These are phyloP conservation scores for Keqinozyma sinolaborantium DNA, from an alignment of 1,139 yeast species.

Conservation along the genomic window DNA sequence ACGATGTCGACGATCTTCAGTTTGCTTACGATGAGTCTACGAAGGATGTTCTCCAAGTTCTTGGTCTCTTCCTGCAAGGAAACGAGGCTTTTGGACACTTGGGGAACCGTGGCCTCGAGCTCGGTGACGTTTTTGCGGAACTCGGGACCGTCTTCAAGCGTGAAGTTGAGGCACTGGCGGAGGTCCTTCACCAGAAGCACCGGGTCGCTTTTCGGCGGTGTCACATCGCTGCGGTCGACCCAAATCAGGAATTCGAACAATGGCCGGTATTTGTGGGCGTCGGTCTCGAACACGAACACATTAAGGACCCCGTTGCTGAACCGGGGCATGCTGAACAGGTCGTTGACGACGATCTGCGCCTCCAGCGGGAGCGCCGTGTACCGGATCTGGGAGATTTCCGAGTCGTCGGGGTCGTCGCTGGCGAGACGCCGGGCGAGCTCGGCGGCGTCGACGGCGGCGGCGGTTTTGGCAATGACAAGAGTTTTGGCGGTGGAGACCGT, in stretches of 20 bases:
- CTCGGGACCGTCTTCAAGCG: slow-evolving; percentile 70
- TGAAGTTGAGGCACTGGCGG: slow-evolving; percentile 29
- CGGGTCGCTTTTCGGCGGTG: neutral
- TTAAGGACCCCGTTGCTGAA: slow-evolving; percentile 20
- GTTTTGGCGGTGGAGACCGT: too few relatives aligned
- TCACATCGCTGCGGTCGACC: slow-evolving; percentile 16
- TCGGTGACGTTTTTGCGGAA: slow-evolving; percentile 55
- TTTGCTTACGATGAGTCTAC: slow-evolving; percentile 17
- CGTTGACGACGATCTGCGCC: slow-evolving; percentile 26
- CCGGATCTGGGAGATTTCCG: slow-evolving; percentile 26
- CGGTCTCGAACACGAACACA: slow-evolving; percentile 28
- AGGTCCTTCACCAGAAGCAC: slow-evolving; percentile 16
- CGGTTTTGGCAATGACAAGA: slow-evolving; percentile 29
- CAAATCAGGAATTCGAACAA: slow-evolving; percentile 28
- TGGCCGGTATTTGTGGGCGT: slow-evolving; percentile 16
- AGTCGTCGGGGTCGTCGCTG: too few relatives aligned
- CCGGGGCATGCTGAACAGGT: slow-evolving; percentile 16
- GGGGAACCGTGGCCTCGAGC: slow-evolving; percentile 53
- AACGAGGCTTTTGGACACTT: slow-evolving; percentile 38
- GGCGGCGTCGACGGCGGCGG: too few relatives aligned
- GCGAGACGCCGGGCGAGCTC: too few relatives aligned
- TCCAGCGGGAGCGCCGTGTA: slow-evolving; percentile 26
- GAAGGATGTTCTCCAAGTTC: slow-evolving; percentile 21
- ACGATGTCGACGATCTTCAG: slow-evolving; percentile 22
- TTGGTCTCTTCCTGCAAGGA: slow-evolving; percentile 33